Conservation (phyloP, 2,329 filamentous ascomycete species). For the Exophiala bonariae region DNA sequence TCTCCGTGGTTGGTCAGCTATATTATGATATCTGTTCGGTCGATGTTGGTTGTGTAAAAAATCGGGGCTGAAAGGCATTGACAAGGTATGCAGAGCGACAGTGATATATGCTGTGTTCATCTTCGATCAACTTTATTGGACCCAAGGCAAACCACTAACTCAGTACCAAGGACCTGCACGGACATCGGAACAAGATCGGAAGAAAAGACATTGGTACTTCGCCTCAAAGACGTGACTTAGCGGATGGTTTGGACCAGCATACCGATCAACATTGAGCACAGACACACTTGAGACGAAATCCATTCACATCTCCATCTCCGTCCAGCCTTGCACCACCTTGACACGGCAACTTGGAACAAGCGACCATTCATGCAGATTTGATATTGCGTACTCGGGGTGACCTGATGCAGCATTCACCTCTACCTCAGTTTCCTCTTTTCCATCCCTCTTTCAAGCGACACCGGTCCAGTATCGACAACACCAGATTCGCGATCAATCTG, state of each 20-base stretch:
- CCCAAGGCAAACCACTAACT: conserved; percentile 18
- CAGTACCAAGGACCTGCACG: conserved; percentile 19
- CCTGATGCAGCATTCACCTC: conserved; percentile 29
- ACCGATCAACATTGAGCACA: neutral
- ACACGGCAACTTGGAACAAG: too few relatives aligned
- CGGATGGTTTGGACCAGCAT: neutral
- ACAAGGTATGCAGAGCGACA: conserved; percentile 21
- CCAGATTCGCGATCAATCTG: conserved; percentile 30
- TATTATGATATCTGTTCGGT: conserved; percentile 15
- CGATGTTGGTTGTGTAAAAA: conserved; percentile 21
- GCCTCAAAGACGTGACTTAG: too few relatives aligned
- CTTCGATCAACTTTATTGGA: conserved; percentile 14
- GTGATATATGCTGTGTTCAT: conserved; percentile 19
- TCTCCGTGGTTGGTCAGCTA: too few relatives aligned
- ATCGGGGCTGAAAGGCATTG: conserved; percentile 21
- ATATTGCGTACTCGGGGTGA: neutral
- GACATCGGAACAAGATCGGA: conserved; percentile 26
- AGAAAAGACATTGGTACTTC: conserved; percentile 16
- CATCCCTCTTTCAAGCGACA: conserved; percentile 29
- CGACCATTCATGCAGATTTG: too few relatives aligned
- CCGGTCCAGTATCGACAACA: conserved; percentile 30
- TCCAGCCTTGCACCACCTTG: too few relatives aligned
- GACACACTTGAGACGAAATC: neutral
- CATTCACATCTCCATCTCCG: too few relatives aligned
- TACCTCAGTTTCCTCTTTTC: conserved; percentile 20